phyloP scores from a whole-genome alignment of 2,329 filamentous ascomycete species.

The Colletotrichum destructivum region DNA sequence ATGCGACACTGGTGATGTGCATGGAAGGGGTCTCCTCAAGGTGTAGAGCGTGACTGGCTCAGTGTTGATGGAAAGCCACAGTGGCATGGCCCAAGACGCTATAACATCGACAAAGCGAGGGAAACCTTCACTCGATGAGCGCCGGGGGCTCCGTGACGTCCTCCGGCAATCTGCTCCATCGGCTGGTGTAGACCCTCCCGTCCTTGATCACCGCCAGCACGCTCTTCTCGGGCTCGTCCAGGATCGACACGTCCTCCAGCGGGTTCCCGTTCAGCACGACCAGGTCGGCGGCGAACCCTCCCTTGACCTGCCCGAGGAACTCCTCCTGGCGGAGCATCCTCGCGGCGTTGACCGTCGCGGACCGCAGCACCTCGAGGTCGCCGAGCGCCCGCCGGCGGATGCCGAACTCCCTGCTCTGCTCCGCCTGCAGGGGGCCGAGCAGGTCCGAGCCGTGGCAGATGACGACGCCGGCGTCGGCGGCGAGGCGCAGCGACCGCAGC shows the following conservation, averaged over 20 bases:
- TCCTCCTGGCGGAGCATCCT: conserved; percentile 62
- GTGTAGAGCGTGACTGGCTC: too few species aligned
- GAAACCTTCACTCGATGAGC: conserved; percentile 27
- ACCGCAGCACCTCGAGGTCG: conserved; percentile 47
- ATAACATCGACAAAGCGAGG: too few species aligned
- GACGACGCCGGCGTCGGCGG: conserved; percentile 65
- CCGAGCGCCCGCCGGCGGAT: conserved; percentile 47
- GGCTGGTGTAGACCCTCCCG: conserved; percentile 58
- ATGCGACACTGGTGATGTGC: too few species aligned
- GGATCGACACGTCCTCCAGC: conserved; percentile 66
- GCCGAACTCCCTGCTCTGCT: conserved; percentile 53
- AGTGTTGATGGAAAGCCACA: not conserved
- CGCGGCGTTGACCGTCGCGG: conserved; percentile 63
- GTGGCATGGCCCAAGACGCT: too few species aligned
- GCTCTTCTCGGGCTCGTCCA: conserved; percentile 63
- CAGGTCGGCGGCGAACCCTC: conserved; percentile 67
- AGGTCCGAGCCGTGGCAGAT: conserved; percentile 68
- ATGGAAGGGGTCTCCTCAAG: not conserved
- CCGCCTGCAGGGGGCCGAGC: conserved; percentile 49
- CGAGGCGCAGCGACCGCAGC: conserved; percentile 62
- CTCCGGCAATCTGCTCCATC: conserved; percentile 46
- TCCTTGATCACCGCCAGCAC: conserved; percentile 69
- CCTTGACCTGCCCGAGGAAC: conserved; percentile 64
- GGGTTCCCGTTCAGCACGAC: conserved; percentile 68
- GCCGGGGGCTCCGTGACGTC: conserved; percentile 39